Percentiles rank a stretch among this genome's conserved stretches.
Evolutionary conservation across 1,139 yeast genomes (phyloP).

Genomic region (Hanseniaspora gamundiae): DNA sequence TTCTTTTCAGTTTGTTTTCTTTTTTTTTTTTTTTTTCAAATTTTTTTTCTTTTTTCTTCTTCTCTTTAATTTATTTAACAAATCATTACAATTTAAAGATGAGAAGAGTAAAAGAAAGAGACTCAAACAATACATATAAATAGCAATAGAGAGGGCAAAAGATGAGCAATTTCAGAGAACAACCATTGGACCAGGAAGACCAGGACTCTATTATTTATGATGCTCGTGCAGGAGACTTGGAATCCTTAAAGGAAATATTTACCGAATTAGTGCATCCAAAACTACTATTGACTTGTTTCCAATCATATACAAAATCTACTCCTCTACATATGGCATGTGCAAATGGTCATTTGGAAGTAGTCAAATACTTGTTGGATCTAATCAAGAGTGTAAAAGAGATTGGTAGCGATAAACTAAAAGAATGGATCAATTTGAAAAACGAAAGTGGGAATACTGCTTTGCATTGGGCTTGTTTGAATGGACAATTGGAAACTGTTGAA

Average conservation of each 20-base stretch:
- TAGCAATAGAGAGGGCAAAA: too few relatives aligned
- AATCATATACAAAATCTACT: conserved; percentile 49
- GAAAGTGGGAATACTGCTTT: conserved; percentile 84
- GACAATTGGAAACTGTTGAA: conserved; percentile 63
- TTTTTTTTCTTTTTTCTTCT: too few relatives aligned
- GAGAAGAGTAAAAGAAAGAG: too few relatives aligned
- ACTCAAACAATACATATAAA: too few relatives aligned
- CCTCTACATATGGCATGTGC: conserved; percentile 93
- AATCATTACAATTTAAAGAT: too few relatives aligned
- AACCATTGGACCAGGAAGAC: conserved; percentile 49
- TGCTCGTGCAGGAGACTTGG: conserved; percentile 80
- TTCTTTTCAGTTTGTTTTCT: too few relatives aligned
- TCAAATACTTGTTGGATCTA: conserved; percentile 45
- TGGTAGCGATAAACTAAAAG: conserved; percentile 22
- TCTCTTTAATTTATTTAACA: too few relatives aligned
- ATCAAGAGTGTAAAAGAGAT: too few relatives aligned
- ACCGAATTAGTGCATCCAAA: conserved; percentile 43
- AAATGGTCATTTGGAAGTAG: conserved; percentile 72
- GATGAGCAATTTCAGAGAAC: too few relatives aligned
- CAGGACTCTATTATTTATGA: conserved; percentile 71
- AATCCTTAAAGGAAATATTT: conserved; percentile 56
- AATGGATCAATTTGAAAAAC: conserved; percentile 46
- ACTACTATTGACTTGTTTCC: conserved; percentile 32
- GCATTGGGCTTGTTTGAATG: conserved; percentile 92
- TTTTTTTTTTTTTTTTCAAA: too few relatives aligned